Base-by-base conservation (phyloP, 2,329 filamentous ascomycete genomes). In the Amylocarpus encephaloides region DNA sequence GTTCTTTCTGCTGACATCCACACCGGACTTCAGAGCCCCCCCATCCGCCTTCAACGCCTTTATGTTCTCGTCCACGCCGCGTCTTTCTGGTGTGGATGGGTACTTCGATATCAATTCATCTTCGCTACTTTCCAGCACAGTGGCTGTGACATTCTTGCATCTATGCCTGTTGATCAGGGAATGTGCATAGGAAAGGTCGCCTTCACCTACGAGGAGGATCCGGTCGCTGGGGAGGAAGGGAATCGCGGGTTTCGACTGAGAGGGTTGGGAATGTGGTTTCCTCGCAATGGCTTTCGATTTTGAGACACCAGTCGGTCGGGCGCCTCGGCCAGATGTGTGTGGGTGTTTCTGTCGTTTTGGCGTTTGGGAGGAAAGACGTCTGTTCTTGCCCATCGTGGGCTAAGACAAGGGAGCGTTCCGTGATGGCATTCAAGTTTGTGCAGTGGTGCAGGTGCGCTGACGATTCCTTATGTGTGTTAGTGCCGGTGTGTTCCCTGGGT, bases 161-260 rank as follows among this genome's bases (percentile, higher is more conserved):
- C 73, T 75, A 69, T 89, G 85, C 61, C 85, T 74, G 47, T 75
- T 68, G 46, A 85, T 73, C 2, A 92, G 74, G 1, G 80, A 83
- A 26, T 77, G 76, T 11, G 86, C 79, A 66, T 90, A 92, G 65
- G 85, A 89, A 63, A 93, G 80, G 68, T 94, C 88, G 57, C 82
- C 88, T 65, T 93, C 88, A 61, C 88, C 88, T 46, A 92, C 70
- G 2, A 92, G 78, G 6, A 93, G 79, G 55, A 92, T 88, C 60
- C 77, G 71, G 58, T 90, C 80, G 59, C 77, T 70, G 35, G 77
- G 70, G 19, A 74, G 67, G 67, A 92, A 91, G 13, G 87, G 87
- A 18, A 91, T 82, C 3, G 72, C 78, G 19, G 75, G 80, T 56
- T 68, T 68, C 56, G 63, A 60, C 47, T 68, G 64, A 46, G 66